Conservation (phyloP, 805 yeast species). For the Cyberlindnera japonica region DNA sequence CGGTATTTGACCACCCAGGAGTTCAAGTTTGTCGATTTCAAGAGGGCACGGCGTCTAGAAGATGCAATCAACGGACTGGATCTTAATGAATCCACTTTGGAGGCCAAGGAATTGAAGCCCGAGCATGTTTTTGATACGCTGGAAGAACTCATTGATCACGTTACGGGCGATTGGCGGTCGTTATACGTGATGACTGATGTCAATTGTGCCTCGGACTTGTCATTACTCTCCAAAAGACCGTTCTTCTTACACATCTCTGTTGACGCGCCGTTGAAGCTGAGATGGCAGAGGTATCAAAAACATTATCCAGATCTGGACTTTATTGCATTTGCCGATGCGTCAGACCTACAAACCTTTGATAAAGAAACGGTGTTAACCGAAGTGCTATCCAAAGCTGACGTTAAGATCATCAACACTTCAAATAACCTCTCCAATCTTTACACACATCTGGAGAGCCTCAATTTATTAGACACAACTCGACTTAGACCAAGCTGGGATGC, state of each 20-base stretch:
- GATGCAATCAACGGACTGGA: constrained; percentile 17
- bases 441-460: constrained; percentile 35
- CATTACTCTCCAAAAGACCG: constrained; percentile 60
- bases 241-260: constrained; percentile 77
- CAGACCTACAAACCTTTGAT: constrained; percentile 34
- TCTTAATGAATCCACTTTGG: constrained; percentile 11
- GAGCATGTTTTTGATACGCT: constrained; percentile 34
- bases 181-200: constrained; percentile 58
- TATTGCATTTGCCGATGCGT: constrained; percentile 35
- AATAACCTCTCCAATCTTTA: constrained; percentile 35
- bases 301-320: constrained; percentile 28
- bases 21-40: constrained; percentile 37
- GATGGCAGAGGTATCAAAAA: constrained; percentile 33
- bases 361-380: constrained; percentile 33
- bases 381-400: constrained; percentile 45
- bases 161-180: constrained; percentile 62
- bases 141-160: constrained; percentile 50
- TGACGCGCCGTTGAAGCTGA: constrained; percentile 61
- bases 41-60: constrained; percentile 6
- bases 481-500: constrained; percentile 95
- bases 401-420: constrained; percentile 54
- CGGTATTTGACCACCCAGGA: constrained; percentile 54
- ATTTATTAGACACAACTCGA: constrained; percentile 50
- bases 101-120: constrained; percentile 20
- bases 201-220: constrained; percentile 38